Conservation (phyloP, 2,329 filamentous ascomycete genomes). For the Aureobasidium namibiae region DNA sequence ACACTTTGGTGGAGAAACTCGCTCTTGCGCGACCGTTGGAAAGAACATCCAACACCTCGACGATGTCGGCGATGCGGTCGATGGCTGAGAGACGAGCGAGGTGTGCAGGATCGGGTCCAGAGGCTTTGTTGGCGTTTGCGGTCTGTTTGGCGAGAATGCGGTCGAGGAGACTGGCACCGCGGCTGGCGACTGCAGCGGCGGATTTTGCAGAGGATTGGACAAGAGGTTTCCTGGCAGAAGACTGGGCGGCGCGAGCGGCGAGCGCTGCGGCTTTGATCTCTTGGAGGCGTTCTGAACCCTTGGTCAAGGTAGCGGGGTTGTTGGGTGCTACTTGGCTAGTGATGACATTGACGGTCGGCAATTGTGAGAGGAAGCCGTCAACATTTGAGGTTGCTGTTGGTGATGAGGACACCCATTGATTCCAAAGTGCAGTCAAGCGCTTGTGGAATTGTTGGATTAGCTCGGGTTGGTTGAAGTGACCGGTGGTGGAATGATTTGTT, state of each 20-base stretch:
- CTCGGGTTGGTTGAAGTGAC: constrained; percentile 36
- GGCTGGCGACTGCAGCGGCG: constrained; percentile 27
- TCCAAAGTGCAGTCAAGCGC: constrained; percentile 39
- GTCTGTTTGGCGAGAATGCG: constrained; percentile 44
- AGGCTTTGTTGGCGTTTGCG: constrained; percentile 28
- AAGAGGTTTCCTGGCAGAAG: constrained; percentile 17
- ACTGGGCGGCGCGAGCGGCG: constrained; percentile 26
- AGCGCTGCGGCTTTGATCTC: constrained; percentile 49
- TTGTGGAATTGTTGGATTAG: constrained; percentile 44
- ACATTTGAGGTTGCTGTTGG: constrained; percentile 32
- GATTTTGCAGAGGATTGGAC: constrained; percentile 28
- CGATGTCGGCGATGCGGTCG: constrained; percentile 38
- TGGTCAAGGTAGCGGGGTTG: constrained; percentile 50
- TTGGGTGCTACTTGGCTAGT: constrained; percentile 41
- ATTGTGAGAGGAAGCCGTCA: constrained; percentile 45
- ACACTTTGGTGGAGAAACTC: constrained; percentile 36
- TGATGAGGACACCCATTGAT: constrained; percentile 26
- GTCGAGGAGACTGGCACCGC: constrained; percentile 40
- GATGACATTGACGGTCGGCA: constrained; percentile 49
- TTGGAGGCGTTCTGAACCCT: constrained; percentile 60
- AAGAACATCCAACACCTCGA: constrained; percentile 35
- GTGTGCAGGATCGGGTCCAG: constrained; percentile 33
- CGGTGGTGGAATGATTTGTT: constrained; percentile 20
- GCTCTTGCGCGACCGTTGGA: constrained; percentile 29
- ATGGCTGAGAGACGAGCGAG: constrained; percentile 39